phyloP scores from a whole-genome alignment of 352 stramenopile species.

The Phytophthora macrochlamydospora region DNA sequence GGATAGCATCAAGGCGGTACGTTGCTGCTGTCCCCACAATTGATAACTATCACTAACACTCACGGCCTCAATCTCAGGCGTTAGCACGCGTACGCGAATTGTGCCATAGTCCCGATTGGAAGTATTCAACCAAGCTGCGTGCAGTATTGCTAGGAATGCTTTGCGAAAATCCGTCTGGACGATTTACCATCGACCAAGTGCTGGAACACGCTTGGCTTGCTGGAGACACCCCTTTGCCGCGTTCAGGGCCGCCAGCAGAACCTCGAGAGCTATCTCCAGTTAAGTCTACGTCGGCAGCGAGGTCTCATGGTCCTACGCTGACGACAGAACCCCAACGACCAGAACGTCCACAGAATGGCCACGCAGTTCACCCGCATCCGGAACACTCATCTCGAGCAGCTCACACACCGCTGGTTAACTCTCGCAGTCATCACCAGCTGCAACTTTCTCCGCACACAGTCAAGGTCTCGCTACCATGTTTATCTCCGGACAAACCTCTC shows the following conservation, averaged over 20 bases:
- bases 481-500: constrained; percentile 58
- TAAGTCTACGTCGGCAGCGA: constrained; percentile 20
- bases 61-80: constrained; percentile 18
- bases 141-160: constrained; percentile 53
- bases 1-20: constrained; percentile 39
- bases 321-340: constrained; percentile 4
- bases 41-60: too few species aligned
- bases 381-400: neutral
- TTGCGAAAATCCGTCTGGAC: constrained; percentile 36
- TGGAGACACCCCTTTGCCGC: neutral
- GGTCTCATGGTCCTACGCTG: constrained; percentile 1
- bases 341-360: neutral
- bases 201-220: constrained; percentile 60
- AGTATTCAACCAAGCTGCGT: constrained; percentile 51
- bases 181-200: constrained; percentile 51
- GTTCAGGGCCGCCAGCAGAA: constrained; percentile 1
- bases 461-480: constrained; percentile 56
- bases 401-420: neutral
- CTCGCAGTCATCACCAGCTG: constrained; percentile 13
- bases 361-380: constrained; percentile 7
- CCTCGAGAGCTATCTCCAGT: constrained; percentile 13
- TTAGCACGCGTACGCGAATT: constrained; percentile 34
- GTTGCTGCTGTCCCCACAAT: neutral
- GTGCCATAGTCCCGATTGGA: constrained; percentile 45
- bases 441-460: constrained; percentile 1